Evolutionary conservation across 164 flowering plant genomes (phyloP), one percentile per base, ranked within the genome.

Genomic region (Amborella trichopoda): DNA sequence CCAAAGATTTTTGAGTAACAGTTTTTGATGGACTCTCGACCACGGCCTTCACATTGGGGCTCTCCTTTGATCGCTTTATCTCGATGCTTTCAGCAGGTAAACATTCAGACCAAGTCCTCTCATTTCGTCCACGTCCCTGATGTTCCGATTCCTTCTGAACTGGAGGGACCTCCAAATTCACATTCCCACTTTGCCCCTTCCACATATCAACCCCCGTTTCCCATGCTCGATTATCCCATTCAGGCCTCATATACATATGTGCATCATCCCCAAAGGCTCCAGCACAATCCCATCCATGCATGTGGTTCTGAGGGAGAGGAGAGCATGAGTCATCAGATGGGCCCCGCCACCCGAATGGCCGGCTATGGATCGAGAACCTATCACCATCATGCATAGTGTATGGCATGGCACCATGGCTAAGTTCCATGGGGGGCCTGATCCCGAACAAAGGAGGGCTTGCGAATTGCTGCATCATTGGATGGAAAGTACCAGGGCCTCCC

Each of bases 221-320:
- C 88, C 87, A 75, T 4, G 75, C 77, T 26, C 63, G 63, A 50
- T 65, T 58, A 48, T 82, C 86, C 91, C 91, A 86, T 11, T 76
- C 89, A 25, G 66, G 49, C 26, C 76, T 74, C n/a, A 71, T 76
- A 62, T 68, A 82, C 51, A 73, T 55, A 57, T 64, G 77, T 37
- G 80, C 41, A 42, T 73, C 84, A 45, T 84, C 82, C 60, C 86
- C 72, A 43, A 69, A 71, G 38, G 58, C 59, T 48, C 75, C 70
- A 61, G 37, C 76, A 26, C 73, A 70, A 65, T 78, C 89, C 95
- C 97, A 89, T 46, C 79, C 89, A 71, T 71, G 80, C 50, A 88
- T 48, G 30, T 72, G 81, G 20, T 16, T 3, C 16, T 38, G 41
- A 38, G 6, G 2, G 20, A 6, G 41, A 41, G 80, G 65, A 38